Base-by-base conservation (phyloP, 352 stramenopile genomes). In the Phytophthora meadii region DNA sequence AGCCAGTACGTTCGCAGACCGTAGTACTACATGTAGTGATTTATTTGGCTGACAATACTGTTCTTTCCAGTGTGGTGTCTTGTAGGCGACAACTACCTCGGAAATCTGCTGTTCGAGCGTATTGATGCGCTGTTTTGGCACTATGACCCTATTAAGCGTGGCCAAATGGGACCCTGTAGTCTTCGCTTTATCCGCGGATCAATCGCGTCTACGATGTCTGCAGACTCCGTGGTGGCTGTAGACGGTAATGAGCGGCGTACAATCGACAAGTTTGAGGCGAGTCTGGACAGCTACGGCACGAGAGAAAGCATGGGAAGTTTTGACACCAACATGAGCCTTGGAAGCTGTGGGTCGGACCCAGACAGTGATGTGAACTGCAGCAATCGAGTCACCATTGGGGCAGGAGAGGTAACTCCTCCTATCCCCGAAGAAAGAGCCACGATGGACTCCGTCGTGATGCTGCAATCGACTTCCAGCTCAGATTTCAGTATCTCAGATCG, bases 91-190 rank as follows among this genome's bases (percentile, higher is more conserved):
- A 82, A 82, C 39, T 77, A 74, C 51, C 22, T 76, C 11, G 74
- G 74, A 9, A 79, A 79, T 32, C 47, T 66, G 32, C 39, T 82
- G 15, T 79, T 77, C 46, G 74, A 82, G 57, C 63, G 63, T 44
- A 66, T 59, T 0, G 72, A 82, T 54, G 65, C 61, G 10, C 71
- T 82, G 40, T 77, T 82, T 28, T 82, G 74, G 74, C 65, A 79
- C 39, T 82, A 77, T 19, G 74, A 78, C 30, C 70, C 70, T 5
- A 71, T 70, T 11, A 74, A 74, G 19, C 66, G 66, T 14, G 66
- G 66, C 7, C 60, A 70, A n/a, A 66, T 57, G 54, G 54, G 44
- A 0, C 54, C 60, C 17, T 52, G 41, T 11, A 70, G 41, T 11
- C 40, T 66, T 37, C 60, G 44, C 5, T 74, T 74, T 49, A 70